Evolutionary conservation across 805 yeast species (phyloP).

Genomic region (Monosporozyma siamensis): DNA sequence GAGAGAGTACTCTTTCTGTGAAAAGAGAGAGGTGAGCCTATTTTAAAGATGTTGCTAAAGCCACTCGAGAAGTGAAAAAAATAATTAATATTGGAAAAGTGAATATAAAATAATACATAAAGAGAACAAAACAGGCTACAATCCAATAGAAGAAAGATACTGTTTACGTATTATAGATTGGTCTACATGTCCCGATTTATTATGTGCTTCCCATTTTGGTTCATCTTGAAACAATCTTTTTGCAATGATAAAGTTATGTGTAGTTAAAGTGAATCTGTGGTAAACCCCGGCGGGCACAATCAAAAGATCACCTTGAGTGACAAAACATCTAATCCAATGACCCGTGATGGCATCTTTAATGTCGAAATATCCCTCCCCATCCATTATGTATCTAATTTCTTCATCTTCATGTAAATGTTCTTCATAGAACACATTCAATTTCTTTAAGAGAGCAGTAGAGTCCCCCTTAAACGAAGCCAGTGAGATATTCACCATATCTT

Average conservation of each 20-base stretch:
- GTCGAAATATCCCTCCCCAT: conserved; percentile 89
- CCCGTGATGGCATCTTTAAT: conserved; percentile 50
- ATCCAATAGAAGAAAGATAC: conserved; percentile 30
- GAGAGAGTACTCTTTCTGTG: not conserved
- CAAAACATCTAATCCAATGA: conserved; percentile 68
- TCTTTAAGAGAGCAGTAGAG: conserved; percentile 48
- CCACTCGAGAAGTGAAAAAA: too few species aligned
- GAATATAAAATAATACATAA: too few species aligned
- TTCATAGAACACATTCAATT: conserved; percentile 59
- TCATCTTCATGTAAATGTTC: conserved; percentile 97
- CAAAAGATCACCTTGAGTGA: conserved; percentile 53
- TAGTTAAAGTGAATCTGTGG: conserved; percentile 79
- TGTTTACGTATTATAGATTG: conserved; percentile 36
- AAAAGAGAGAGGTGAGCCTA: not conserved
- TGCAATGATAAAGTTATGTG: conserved; percentile 58
- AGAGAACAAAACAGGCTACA: too few species aligned
- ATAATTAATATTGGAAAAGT: too few species aligned
- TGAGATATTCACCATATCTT: conserved; percentile 61
- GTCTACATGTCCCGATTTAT: conserved; percentile 47
- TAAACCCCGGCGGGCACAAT: conserved; percentile 88
- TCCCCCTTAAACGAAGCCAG: conserved; percentile 53
- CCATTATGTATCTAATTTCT: conserved; percentile 82
- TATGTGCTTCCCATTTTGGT: conserved; percentile 90
- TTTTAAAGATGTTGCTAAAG: too few species aligned
- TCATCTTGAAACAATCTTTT: conserved; percentile 82